These are phyloP conservation scores for Kwoniella heveanensis DNA, from an alignment of 768 basidiomycete species.

Conservation along the genomic window DNA sequence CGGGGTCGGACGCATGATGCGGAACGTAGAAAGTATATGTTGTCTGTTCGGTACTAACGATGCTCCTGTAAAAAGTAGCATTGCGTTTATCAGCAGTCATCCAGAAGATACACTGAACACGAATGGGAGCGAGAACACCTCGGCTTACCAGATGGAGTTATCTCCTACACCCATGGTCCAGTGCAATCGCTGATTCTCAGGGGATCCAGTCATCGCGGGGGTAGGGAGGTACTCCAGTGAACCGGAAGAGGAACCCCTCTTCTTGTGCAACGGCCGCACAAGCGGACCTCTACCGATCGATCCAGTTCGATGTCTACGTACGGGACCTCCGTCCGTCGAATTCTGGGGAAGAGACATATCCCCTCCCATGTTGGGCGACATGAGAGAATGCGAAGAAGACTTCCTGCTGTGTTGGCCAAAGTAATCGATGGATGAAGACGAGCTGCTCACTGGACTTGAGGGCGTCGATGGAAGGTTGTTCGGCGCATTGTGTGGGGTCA, in stretches of 20 bases:
- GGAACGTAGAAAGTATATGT: constrained; percentile 51
- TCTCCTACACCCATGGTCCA: constrained; percentile 49
- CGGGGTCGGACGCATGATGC: constrained; percentile 23
- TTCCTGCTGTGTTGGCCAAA: constrained; percentile 40
- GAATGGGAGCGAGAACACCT: neutral
- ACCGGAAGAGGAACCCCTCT: constrained; percentile 25
- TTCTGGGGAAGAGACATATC: constrained; percentile 24
- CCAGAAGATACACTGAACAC: too few species aligned
- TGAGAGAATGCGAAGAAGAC: constrained; percentile 35
- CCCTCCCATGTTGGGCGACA: constrained; percentile 27
- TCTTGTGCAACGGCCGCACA: constrained; percentile 32
- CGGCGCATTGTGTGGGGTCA: constrained; percentile 43
- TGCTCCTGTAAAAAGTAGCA: constrained; percentile 44
- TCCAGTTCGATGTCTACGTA: constrained; percentile 36
- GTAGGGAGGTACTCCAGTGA: constrained; percentile 15
- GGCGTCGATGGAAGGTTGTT: constrained; percentile 40
- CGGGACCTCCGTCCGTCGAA: constrained; percentile 42
- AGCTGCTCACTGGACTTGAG: constrained; percentile 38
- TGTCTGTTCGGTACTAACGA: constrained; percentile 50
- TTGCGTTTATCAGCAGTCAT: neutral
- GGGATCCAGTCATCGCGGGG: constrained; percentile 14
- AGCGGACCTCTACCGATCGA: constrained; percentile 34
- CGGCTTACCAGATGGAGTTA: constrained; percentile 36
- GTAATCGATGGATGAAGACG: constrained; percentile 39
- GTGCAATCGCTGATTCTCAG: constrained; percentile 17